These are phyloP conservation scores for Fusarium succisae DNA, from an alignment of 2,329 filamentous ascomycete species.

Conservation along the genomic window DNA sequence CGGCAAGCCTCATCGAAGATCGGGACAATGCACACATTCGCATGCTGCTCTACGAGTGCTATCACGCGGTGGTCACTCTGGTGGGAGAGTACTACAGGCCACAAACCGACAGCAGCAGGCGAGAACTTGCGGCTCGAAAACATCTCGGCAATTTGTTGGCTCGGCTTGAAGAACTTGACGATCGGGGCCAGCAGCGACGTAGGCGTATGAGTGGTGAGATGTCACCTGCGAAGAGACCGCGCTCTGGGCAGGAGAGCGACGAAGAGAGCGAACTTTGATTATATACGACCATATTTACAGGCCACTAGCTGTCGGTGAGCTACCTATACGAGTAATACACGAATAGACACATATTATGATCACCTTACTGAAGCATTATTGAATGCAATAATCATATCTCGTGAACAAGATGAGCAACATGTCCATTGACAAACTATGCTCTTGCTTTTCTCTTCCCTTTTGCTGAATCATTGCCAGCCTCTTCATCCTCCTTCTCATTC, in stretches of 20 bases:
- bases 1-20: constrained; percentile 52
- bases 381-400: neutral
- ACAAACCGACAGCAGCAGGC: constrained; percentile 55
- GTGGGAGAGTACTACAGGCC: constrained; percentile 66
- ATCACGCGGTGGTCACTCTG: constrained; percentile 62
- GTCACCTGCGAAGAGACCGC: constrained; percentile 57
- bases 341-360: constrained; percentile 15
- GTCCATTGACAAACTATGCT: neutral
- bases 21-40: constrained; percentile 55
- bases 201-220: constrained; percentile 52
- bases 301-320: neutral
- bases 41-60: constrained; percentile 66
- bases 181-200: constrained; percentile 42
- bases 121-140: constrained; percentile 63
- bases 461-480: neutral
- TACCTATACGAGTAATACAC: neutral
- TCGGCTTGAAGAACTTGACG: constrained; percentile 55
- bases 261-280: constrained; percentile 21
- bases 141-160: constrained; percentile 58
- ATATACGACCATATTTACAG: neutral
- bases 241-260: constrained; percentile 38
- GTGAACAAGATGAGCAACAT: neutral
- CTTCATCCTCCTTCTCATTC: constrained; percentile 40
- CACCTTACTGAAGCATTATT: neutral
- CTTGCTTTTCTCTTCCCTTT: constrained; percentile 14